phyloP scores from a whole-genome alignment of 176 grass and related monocot genomes.

The Alopecurus myosuroides region DNA sequence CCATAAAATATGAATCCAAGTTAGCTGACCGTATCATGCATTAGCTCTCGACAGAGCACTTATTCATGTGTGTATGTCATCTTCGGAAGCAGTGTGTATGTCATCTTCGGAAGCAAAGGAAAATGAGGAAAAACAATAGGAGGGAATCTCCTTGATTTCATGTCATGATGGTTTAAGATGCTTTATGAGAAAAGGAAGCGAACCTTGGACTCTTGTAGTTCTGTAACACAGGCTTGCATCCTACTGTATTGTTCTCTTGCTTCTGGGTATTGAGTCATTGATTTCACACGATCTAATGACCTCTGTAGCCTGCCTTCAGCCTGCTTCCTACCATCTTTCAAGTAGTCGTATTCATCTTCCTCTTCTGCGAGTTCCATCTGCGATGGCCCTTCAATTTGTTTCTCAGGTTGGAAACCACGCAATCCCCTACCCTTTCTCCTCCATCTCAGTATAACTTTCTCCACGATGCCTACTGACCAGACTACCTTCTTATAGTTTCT shows the following conservation, averaged over 20 bases:
- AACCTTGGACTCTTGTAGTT: conserved; percentile 71
- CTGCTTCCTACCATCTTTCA: conserved; percentile 94
- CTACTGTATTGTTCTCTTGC: conserved; percentile 92
- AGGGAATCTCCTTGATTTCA: background rate
- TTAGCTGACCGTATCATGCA: background rate
- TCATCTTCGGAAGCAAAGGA: background rate
- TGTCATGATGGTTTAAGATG: background rate
- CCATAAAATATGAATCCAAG: background rate
- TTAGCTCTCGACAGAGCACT: background rate
- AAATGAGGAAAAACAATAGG: background rate
- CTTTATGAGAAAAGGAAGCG: background rate
- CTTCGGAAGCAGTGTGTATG: background rate
- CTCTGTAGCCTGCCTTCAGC: conserved; percentile 76
- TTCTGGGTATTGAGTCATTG: conserved; percentile 99
- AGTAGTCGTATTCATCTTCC: conserved; percentile 76
- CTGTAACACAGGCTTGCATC: conserved; percentile 48
- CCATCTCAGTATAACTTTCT: conserved; percentile 92
- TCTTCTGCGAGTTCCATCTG: conserved; percentile 50
- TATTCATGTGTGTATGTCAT: background rate
- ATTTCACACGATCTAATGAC: conserved; percentile 85
- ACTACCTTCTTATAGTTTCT: conserved; percentile 71
- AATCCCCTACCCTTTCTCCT: conserved; percentile 76
- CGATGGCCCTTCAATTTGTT: conserved; percentile 48
- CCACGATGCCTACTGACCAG: conserved; percentile 93
- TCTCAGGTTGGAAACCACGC: conserved; percentile 62